These are phyloP conservation scores for Lodderomyces metapsilosis DNA, from an alignment of 1,139 yeast genomes.

Conservation along the genomic window DNA sequence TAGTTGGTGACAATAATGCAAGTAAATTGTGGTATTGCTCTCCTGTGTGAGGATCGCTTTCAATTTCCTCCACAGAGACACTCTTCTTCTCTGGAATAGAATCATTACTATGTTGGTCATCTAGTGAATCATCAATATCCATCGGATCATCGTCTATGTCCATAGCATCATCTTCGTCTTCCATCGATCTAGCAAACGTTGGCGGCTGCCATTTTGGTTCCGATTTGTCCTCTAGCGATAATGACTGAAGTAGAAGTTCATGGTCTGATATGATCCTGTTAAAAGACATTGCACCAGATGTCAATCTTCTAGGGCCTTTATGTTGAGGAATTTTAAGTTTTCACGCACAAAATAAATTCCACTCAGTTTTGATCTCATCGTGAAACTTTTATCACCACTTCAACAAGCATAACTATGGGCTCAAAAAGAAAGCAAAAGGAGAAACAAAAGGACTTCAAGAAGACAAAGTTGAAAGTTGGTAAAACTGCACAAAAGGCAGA, in stretches of 20 bases:
- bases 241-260: constrained; percentile 25
- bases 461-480: constrained; percentile 86
- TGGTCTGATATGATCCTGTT: constrained; percentile 14
- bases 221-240: constrained; percentile 24
- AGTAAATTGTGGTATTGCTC: constrained; percentile 11
- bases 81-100: background rate
- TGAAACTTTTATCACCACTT: background rate
- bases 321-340: no score
- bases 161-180: constrained; percentile 6
- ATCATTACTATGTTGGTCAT: background rate
- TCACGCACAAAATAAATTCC: no score
- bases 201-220: background rate
- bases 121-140: constrained; percentile 17
- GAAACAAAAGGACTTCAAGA: constrained; percentile 72
- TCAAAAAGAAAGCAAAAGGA: constrained; percentile 62
- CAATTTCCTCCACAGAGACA: constrained; percentile 4
- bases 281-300: constrained; percentile 5
- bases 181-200: background rate
- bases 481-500: constrained; percentile 69
- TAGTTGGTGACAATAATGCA: constrained; percentile 33
- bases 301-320: no score
- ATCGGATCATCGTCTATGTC: constrained; percentile 14
- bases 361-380: constrained; percentile 7
- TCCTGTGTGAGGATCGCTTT: constrained; percentile 3
- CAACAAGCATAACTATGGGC: constrained; percentile 36